Base-by-base conservation (phyloP, 2,329 filamentous ascomycete species). In the Trichothecium roseum region DNA sequence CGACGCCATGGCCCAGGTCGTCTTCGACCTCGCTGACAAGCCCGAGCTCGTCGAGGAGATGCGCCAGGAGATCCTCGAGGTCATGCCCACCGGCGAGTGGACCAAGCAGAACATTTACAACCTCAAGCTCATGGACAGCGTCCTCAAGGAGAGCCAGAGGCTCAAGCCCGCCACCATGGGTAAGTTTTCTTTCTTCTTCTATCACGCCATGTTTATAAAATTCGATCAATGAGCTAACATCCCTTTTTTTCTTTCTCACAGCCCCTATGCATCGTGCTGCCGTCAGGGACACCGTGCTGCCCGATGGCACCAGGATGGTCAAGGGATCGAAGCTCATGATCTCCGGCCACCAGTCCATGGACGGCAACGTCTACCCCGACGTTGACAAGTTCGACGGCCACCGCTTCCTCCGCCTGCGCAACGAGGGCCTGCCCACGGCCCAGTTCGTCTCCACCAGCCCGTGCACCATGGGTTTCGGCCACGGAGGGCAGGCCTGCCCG, bases 71-170 rank as follows among this genome's bases (percentile, higher is more conserved):
- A 58, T 62, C 0, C 5, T 36, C 1, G 1, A 17, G 1, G 38
- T 46, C 0, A 27, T 51, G 8, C 7, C 10, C 3, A 5, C 18
- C 1, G 39, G 48, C 3, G 49, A 48, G 1, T 70, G 66, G 63
- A 66, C 57, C 6, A 71, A 70, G 43, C 49, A 54, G 4, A 53
- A 54, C 0, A 49, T 72, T 0, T 52, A 53, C n/a, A 51, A 57
- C 9, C 52, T 72, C 34, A 58, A 66, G 43, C 56, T 63, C 1
- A 54, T 66, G 24, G 69, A 72, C 46, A 69, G 64, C 30, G 60
- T 63, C 3, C 60, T 73, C 22, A 66, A 68, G 28, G 68, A 73
- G 45, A 64, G 60, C 18, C 64, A 69, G 52, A 60, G 69, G 1
- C 27, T 64, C 4, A 62, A 60, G 39, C 56, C 60, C n/a, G 60